Base-by-base conservation (phyloP, 371 early-diverging fungal species). In the Basidiobolus meristosporus region DNA sequence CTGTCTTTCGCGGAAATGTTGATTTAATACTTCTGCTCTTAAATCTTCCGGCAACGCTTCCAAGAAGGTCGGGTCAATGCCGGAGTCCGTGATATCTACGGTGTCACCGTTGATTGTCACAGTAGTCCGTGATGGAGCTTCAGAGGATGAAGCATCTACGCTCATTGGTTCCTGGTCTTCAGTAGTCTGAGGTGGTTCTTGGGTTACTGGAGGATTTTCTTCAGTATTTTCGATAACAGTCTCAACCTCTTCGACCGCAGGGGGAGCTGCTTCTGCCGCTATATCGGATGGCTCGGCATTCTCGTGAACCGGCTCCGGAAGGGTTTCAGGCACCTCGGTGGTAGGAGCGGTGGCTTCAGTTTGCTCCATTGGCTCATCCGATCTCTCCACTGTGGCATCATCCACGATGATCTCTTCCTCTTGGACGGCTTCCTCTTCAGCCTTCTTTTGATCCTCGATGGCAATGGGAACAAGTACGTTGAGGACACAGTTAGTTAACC, bases 41-140 rank as follows among this genome's bases (percentile, higher is more conserved):
- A 97, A 51, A 36, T 95, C 95, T 23, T 92, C 92, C 0, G 98
- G 98, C 32, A 97, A 58, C 1, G 98, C 98, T 50, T 86, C 80
- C 44, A 97, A 59, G 54, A 97, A 97, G 42, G 82, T 83, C 0
- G 76, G 68, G 50, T 97, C 98, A 35, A 96, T 93, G 16, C 91
- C 96, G 28, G 86, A 78, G 16, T 85, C 84, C 1, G 91, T 82
- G 19, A 97, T 85, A 49, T 97, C 95, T 0, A 91, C 68, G 41
- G 59, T 44, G 32, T 72, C 50, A n/a, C 89, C 89, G 42, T 71
- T 59, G 23, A 88, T 56, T 30, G 52, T 66, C 1, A 59, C 55
- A 3, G 61, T 58, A 6, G 54, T 58, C 16, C 55, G 47, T 11
- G 49, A 58, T 20, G 45, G 52, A 5, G 45, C 35, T n/a, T 49